Evolutionary conservation across 805 yeast genomes (phyloP), one percentile per base, ranked within the genome.

Genomic region (Saturnispora diversa): DNA sequence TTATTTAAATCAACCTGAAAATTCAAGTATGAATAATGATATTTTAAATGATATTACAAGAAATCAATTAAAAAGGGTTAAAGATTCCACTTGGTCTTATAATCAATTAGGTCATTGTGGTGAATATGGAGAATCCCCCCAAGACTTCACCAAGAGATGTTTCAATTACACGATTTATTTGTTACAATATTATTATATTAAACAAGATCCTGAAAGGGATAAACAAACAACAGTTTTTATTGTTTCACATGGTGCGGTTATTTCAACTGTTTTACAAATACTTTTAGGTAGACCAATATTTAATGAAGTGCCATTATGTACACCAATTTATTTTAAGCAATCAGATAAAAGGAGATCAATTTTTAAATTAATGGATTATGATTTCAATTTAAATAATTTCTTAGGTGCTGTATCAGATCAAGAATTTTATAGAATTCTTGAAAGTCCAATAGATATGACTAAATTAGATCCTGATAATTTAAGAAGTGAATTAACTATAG

Each of bases 211-310:
- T 5, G 46, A 49, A 27, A 54, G 59, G 6, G 57, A 63, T 26
- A 56, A 55, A 31, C 51, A 62, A 27, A 55, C 62, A 3, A 50
- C 60, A 1, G 45, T 68, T 3, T 42, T 58, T 19, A 45, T 68
- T 12, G 54, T 68, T 44, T 56, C 70, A 4, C 73, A 68, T 43
- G 73, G 72, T 6, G 70, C 72, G 1, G 62, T 66, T 34, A 65
- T 66, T 10, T 58, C 69, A 15, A 54, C 65, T 17, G 44, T 68
- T 5, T 46, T 68, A 12, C 68, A 68, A 31, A 50, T 67, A 25
- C 37, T 68, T 4, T 39, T 64, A 33, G 60, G 62, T 12, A 59
- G 60, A 42, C 59, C 69, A 1, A 43, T 68, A 11, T 65, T 58
- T 49, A 59, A 53, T 39, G 72, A 68, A 43, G 58, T 68, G 9